A percentile compares a stretch with the other conserved stretches of the same genome.
Evolutionary conservation across 108 stramenopile species (phyloP).

Genomic region (Nannochloropsis granulata): DNA sequence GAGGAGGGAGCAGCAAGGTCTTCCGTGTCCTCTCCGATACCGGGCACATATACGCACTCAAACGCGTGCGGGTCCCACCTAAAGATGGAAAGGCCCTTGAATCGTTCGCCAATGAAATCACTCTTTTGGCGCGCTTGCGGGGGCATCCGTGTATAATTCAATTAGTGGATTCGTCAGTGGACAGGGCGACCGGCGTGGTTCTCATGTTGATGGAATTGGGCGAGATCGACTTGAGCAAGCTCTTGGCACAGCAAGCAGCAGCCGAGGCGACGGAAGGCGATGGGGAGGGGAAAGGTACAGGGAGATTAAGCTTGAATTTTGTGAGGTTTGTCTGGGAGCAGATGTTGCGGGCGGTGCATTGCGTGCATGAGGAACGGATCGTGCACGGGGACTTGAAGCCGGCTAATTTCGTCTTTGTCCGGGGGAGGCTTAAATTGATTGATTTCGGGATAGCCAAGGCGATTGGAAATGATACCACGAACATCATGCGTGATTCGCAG

Average conservation of each 20-base stretch:
- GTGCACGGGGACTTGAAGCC: slow-evolving; percentile 93
- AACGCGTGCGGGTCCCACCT: slow-evolving; percentile 69
- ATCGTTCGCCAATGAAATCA: slow-evolving; percentile 94
- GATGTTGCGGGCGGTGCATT: slow-evolving; percentile 92
- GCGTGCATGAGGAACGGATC: slow-evolving; percentile 89
- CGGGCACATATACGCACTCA: slow-evolving; percentile 74
- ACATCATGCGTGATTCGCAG: slow-evolving; percentile 87
- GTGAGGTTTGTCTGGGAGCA: slow-evolving; percentile 95
- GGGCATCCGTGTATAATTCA: slow-evolving; percentile 84
- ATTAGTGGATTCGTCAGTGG: slow-evolving; percentile 73
- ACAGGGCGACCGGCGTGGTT: slow-evolving; percentile 58
- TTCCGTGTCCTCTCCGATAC: slow-evolving; percentile 64
- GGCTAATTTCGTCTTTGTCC: slow-evolving; percentile 48
- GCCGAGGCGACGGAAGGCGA: neutral
- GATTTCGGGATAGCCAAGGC: slow-evolving; percentile 99
- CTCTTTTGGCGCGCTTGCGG: slow-evolving; percentile 58
- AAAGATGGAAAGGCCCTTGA: slow-evolving; percentile 52
- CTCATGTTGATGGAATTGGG: slow-evolving; percentile 82
- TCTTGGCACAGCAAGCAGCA: slow-evolving; percentile 64
- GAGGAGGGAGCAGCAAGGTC: slow-evolving; percentile 90
- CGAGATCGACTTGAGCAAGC: slow-evolving; percentile 82
- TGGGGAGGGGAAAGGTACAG: neutral
- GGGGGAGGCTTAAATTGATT: slow-evolving; percentile 87
- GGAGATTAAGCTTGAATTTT: slow-evolving; percentile 52
- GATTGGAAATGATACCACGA: slow-evolving; percentile 89